phyloP scores from a whole-genome alignment of 169 alveolate genomes.

The Neospora caninum region DNA sequence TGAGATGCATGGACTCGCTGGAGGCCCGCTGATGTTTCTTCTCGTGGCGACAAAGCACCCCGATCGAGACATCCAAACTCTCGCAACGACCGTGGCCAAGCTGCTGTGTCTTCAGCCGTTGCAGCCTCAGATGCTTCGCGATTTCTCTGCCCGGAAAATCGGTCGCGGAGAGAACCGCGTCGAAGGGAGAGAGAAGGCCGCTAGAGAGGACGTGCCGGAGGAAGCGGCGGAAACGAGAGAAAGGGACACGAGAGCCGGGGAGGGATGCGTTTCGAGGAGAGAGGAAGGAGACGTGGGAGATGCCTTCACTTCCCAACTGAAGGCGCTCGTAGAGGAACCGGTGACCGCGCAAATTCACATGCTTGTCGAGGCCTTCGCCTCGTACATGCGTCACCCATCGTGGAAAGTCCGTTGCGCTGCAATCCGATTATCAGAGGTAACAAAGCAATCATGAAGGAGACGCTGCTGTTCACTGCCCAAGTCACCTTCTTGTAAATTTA shows the following conservation, averaged over 20 bases:
- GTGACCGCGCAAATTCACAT: not conserved
- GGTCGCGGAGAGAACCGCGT: not conserved
- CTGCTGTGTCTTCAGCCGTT: not conserved
- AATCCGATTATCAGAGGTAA: not conserved
- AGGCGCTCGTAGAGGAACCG: not conserved
- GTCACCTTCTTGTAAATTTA: too few relatives aligned
- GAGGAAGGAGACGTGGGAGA: not conserved
- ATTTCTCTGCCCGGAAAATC: not conserved
- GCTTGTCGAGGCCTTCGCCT: not conserved
- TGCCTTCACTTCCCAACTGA: too few relatives aligned
- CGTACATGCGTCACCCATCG: conserved; percentile 45
- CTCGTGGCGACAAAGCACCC: conserved; percentile 37
- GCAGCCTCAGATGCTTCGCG: conserved; percentile 40
- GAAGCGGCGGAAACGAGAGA: not conserved
- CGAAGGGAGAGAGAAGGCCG: not conserved
- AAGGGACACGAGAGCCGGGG: not conserved
- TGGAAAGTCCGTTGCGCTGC: conserved; percentile 23
- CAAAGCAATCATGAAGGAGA: not conserved
- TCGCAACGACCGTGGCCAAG: conserved; percentile 5
- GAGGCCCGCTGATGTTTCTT: not conserved
- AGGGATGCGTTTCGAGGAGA: not conserved
- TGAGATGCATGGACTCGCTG: not conserved
- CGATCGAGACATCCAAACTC: conserved; percentile 22
- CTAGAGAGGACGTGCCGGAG: not conserved
- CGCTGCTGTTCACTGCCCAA: too few relatives aligned